Evolutionary conservation across 208 protist species (phyloP), one percentile per base, ranked within the genome.

Genomic region (Acanthamoeba castellanii): DNA sequence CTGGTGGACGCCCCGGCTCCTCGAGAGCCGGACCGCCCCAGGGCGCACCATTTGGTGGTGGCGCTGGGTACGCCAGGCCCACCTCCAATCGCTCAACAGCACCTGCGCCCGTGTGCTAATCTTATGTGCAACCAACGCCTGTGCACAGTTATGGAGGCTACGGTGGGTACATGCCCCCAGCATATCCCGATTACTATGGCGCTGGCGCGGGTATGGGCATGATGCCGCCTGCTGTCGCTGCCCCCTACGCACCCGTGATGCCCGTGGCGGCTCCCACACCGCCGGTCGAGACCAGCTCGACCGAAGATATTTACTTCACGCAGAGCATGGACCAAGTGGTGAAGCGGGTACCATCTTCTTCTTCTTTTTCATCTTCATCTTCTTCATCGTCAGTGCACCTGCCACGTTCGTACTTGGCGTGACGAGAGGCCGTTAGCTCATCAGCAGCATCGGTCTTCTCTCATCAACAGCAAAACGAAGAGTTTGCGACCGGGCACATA

Each of bases 291-390:
- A 66, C 59, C 22, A 66, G 59, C 59, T n/a, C 59, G 20, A n/a
- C 59, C 14, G 70, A 78, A n/a, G 70, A 78, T 7, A 78, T 30
- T n/a, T 78, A 37, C 66, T 72, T 72, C 66, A 72, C 66, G 30
- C 66, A 72, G 20, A 27, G n/a, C 30, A 72, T 72, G 66, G 66
- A 72, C 30, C 22, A 72, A n/a, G 66, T 72, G 22, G 66, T 72
- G 30, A 72, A 34, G 9, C 22, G 30, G 66, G 66, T 72, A 34
- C 66, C 66, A 72, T 34, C 14, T 20, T 34, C 22, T 42, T 42
- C 37, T 42, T 42, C 37, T 22, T 66, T 66, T 22, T 22, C 22
- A 66, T 66, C 59, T 27, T 68, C 61, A 1, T 18, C 16, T 18
- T 68, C 16, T n/a, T 1, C 27, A 68, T 68, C 27, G 22, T 68